Evolutionary conservation across 164 flowering plant genomes (phyloP).

Genomic region (Malania oleifera): DNA sequence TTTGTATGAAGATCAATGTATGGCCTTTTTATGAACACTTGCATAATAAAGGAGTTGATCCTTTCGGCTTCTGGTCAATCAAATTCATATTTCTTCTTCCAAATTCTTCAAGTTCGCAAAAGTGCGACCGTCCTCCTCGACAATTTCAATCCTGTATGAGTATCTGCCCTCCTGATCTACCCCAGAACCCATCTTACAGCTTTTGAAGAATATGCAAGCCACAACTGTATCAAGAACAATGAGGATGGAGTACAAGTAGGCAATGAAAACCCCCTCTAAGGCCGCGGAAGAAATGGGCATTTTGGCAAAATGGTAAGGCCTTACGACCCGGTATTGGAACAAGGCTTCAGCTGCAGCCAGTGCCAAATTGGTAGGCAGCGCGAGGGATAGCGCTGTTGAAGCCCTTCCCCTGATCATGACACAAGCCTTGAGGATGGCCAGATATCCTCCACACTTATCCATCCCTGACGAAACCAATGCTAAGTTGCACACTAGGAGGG

Average conservation of each 20-base stretch:
- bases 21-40: no score
- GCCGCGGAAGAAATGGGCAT: conserved; percentile 11
- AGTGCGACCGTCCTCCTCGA: background rate
- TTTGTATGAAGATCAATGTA: background rate
- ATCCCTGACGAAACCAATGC: conserved; percentile 43
- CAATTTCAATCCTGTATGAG: conserved; percentile 11
- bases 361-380: conserved; percentile 29
- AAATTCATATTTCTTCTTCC: conserved; percentile 15
- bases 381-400: conserved; percentile 30
- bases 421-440: conserved; percentile 47
- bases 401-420: conserved; percentile 29
- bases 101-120: conserved; percentile 7
- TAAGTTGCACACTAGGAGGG: conserved; percentile 41
- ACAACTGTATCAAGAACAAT: conserved; percentile 35
- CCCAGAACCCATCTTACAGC: conserved; percentile 21
- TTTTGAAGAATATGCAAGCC: conserved; percentile 27
- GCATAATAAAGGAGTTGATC: no score
- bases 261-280: conserved; percentile 34
- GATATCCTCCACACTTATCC: conserved; percentile 29
- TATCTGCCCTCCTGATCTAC: conserved; percentile 11
- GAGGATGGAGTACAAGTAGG: conserved; percentile 33
- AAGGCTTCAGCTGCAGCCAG: conserved; percentile 42
- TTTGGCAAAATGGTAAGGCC: conserved; percentile 13
- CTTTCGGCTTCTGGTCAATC: background rate
- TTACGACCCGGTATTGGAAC: conserved; percentile 38